Evolutionary conservation across 2,329 filamentous ascomycete genomes (phyloP).

Genomic region (Zasmidium angulare): DNA sequence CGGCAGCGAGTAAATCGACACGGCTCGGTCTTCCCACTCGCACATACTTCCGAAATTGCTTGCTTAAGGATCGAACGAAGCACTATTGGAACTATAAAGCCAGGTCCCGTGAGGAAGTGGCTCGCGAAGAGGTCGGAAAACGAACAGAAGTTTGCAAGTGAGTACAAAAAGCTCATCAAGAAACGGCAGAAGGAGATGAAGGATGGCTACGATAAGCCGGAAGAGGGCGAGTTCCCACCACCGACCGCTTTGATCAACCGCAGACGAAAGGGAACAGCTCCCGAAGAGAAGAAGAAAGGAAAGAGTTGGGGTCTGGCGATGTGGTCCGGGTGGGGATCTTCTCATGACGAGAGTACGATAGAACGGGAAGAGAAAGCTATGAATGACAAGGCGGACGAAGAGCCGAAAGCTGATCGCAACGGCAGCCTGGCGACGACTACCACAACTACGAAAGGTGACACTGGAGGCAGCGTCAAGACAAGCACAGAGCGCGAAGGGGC

Average conservation of each 20-base stretch:
- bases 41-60: constrained; percentile 62
- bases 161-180: constrained; percentile 71
- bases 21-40: constrained; percentile 70
- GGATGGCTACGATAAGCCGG: constrained; percentile 69
- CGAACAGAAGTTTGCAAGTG: constrained; percentile 69
- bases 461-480: constrained; percentile 6
- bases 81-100: constrained; percentile 77
- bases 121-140: constrained; percentile 69
- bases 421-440: constrained; percentile 7
- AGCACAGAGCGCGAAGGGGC: background rate
- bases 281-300: constrained; percentile 33
- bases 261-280: constrained; percentile 44
- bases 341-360: constrained; percentile 80
- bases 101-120: constrained; percentile 80
- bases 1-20: constrained; percentile 80
- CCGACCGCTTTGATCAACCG: constrained; percentile 65
- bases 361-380: constrained; percentile 55
- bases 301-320: constrained; percentile 71
- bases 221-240: constrained; percentile 72
- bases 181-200: constrained; percentile 71
- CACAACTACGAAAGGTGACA: background rate
- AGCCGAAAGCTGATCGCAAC: constrained; percentile 1
- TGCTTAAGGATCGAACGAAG: constrained; percentile 63
- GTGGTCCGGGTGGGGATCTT: constrained; percentile 86
- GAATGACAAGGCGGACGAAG: constrained; percentile 12